phyloP scores from a whole-genome alignment of 257 asterid species.

The Cinchona pubescens region DNA sequence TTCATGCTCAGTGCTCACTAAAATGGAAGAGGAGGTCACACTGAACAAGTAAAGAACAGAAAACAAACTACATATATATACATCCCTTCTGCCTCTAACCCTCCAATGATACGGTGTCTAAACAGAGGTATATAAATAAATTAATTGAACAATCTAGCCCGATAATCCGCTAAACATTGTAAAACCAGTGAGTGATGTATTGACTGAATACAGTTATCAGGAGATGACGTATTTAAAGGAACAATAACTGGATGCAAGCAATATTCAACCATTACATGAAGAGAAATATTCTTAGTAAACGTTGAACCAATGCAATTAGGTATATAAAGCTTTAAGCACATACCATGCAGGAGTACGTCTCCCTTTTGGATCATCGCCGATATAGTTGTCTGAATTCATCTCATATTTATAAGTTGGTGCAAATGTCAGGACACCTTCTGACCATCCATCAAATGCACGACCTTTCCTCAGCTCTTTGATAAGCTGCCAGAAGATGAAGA shows the following conservation, averaged over 20 bases:
- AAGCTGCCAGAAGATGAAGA: conserved; percentile 54
- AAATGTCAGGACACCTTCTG: conserved; percentile 74
- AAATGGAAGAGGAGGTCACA: background rate
- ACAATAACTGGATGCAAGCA: background rate
- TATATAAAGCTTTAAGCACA: conserved; percentile 17
- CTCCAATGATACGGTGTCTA: background rate
- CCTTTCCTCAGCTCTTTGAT: conserved; percentile 72
- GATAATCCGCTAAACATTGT: background rate
- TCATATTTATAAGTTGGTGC: conserved; percentile 95
- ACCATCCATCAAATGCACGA: conserved; percentile 92
- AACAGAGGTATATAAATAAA: background rate
- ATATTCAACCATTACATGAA: background rate
- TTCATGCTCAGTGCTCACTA: background rate
- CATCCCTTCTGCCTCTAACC: background rate
- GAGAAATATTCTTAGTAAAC: background rate
- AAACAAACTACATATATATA: background rate
- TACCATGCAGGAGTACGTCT: conserved; percentile 98
- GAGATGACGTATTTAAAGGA: background rate
- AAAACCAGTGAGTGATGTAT: background rate
- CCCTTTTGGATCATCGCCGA: conserved; percentile 70
- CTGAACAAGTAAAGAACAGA: background rate
- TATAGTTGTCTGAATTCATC: conserved; percentile 57
- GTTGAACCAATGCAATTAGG: background rate
- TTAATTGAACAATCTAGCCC: background rate
- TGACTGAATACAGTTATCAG: background rate